Evolutionary conservation across 2,329 filamentous ascomycete genomes (phyloP), one percentile per base, ranked within the genome.

Genomic region (Emergomyces africanus): DNA sequence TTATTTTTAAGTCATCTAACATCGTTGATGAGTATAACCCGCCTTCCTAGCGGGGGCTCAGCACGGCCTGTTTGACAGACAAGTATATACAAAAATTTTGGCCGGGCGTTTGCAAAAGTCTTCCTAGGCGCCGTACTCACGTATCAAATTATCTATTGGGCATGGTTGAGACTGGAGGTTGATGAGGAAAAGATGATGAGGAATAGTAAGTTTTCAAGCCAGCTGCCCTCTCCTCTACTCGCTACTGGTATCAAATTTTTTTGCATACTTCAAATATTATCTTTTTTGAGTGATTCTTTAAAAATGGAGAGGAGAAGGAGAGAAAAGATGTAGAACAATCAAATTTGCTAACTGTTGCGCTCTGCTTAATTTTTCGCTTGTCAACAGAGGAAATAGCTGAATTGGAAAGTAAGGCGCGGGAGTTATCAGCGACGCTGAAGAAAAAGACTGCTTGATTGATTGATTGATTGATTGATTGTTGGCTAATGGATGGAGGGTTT

Each of bases 121-220:
- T 77, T 79, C 58, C 70, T 78, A 2, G 73, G 75, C 8, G 75
- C 76, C 3, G 72, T 79, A 41, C 73, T 79, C 64, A 76, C 73
- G 18, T 79, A 78, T 64, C 77, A 79, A 62, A 68, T 77, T 48
- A 68, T 76, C 23, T 77, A 79, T 62, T 77, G 74, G 74, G 66
- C 68, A 35, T 79, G 77, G 77, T 58, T 75, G 65, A 77, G 75
- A 61, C 65, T 79, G 14, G 76, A 79, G 65, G 75, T 72, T 57
- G 74, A 77, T 59, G 75, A 77, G 61, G 67, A 68, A 6, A 77
- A 74, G 62, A 65, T 71, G 20, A 62, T 70, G 30, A 78, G 74
- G 65, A 74, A 74, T 59, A 65, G 73, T 75, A 65, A 25, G 67
- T 68, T 30, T 46, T n/a, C 3, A 15, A n/a, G n/a, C n/a, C n/a